phyloP scores from a whole-genome alignment of 176 grass and related monocot genomes.

The Bonia amplexicaulis region DNA sequence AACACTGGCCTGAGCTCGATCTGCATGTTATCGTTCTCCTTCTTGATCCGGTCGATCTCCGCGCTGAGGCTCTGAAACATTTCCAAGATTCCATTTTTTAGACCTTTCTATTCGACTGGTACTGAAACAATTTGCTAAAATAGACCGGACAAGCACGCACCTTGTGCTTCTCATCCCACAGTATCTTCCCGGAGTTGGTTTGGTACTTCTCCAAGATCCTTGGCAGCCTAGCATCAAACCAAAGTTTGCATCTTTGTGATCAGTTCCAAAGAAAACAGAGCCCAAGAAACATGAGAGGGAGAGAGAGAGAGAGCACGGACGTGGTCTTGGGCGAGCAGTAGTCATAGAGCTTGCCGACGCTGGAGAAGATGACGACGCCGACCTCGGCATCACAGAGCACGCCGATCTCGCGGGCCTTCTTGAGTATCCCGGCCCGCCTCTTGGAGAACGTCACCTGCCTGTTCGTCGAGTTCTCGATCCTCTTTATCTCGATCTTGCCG shows the following conservation, averaged over 20 bases:
- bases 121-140: not conserved
- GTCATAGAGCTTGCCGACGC: conserved; percentile 86
- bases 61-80: conserved; percentile 68
- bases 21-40: conserved; percentile 99
- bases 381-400: conserved; percentile 86
- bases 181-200: conserved; percentile 87
- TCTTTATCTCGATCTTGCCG: conserved; percentile 97
- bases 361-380: conserved; percentile 92
- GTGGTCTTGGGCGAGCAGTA: conserved; percentile 70
- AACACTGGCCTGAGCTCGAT: conserved; percentile 77
- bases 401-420: conserved; percentile 95
- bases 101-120: not conserved
- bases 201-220: conserved; percentile 95
- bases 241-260: not conserved
- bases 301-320: not conserved
- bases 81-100: not conserved
- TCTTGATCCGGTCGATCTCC: conserved; percentile 85
- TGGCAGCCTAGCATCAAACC: conserved; percentile 45
- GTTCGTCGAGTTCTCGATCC: conserved; percentile 95
- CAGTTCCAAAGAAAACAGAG: not conserved
- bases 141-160: conserved; percentile 18
- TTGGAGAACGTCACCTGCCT: conserved; percentile 91
- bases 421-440: conserved; percentile 75
- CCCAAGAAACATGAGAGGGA: not conserved
- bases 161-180: conserved; percentile 97